A percentile compares a stretch with the other conserved stretches of the same genome.
These are phyloP conservation scores for Fusarium torreyae DNA, from an alignment of 2,329 filamentous ascomycete genomes.

Conservation along the genomic window DNA sequence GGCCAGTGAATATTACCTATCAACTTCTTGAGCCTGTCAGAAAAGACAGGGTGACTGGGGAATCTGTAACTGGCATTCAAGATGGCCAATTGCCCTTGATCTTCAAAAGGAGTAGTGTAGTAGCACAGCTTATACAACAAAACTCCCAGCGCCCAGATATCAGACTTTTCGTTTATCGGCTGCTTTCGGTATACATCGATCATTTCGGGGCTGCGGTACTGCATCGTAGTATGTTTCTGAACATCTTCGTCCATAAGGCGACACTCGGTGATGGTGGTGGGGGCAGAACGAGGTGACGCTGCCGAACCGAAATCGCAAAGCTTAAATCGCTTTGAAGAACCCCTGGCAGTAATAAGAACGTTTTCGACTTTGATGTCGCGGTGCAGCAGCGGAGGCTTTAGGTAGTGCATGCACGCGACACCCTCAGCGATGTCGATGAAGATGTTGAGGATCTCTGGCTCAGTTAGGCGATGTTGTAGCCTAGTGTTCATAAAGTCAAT, in stretches of 20 bases:
- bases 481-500: conserved; percentile 99
- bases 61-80: conserved; percentile 96
- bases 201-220: conserved; percentile 99
- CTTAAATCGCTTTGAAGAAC: conserved; percentile 85
- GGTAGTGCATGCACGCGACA: conserved; percentile 98
- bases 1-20: conserved; percentile 73
- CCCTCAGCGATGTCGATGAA: conserved; percentile 97
- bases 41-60: conserved; percentile 89
- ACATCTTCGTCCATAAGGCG: conserved; percentile 96
- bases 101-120: conserved; percentile 98
- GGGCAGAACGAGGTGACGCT: conserved; percentile 85
- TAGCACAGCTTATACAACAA: conserved; percentile 98
- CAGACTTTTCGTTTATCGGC: conserved; percentile 97
- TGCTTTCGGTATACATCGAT: conserved; percentile 97
- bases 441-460: conserved; percentile 97
- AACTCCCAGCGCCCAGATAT: conserved; percentile 97
- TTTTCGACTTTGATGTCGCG: conserved; percentile 98
- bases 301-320: conserved; percentile 98
- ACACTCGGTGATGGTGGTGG: conserved; percentile 89
- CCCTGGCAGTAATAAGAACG: conserved; percentile 84
- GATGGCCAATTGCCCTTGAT: conserved; percentile 97
- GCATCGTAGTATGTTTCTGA: conserved; percentile 95
- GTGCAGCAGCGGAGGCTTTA: conserved; percentile 93
- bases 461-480: conserved; percentile 94
- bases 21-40: conserved; percentile 87